Conservation (phyloP, 140 eudicot genomes). For the Erigeron philadelphicus region DNA sequence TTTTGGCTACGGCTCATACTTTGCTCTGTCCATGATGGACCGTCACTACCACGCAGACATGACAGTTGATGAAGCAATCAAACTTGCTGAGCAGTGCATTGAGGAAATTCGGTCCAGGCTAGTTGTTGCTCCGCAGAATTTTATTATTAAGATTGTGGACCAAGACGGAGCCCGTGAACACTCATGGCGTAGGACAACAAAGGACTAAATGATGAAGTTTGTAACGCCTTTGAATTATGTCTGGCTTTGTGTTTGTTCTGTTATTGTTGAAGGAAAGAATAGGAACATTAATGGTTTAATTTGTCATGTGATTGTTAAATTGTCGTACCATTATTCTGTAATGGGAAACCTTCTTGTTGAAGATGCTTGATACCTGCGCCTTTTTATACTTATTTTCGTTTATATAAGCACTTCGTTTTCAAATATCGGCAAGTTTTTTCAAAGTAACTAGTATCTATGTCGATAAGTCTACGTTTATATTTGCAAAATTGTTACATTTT, state of each 20-base stretch:
- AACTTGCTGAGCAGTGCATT: slow-evolving; percentile 79
- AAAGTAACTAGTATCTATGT: too few species aligned
- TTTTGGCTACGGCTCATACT: slow-evolving; percentile 93
- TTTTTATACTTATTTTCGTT: too few species aligned
- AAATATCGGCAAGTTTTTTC: too few species aligned
- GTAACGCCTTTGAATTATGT: slow-evolving; percentile 21
- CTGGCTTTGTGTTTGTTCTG: slow-evolving; percentile 2
- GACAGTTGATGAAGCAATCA: slow-evolving; percentile 90
- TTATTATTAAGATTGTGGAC: slow-evolving; percentile 91
- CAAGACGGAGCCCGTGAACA: slow-evolving; percentile 82
- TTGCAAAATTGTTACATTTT: too few species aligned
- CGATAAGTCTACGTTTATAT: too few species aligned
- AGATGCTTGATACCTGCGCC: too few species aligned
- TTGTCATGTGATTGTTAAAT: too few species aligned
- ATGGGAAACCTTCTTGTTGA: too few species aligned
- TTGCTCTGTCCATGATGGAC: slow-evolving; percentile 95
- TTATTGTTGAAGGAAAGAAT: not conserved
- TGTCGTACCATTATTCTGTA: too few species aligned
- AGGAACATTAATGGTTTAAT: too few species aligned
- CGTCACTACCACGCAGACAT: slow-evolving; percentile 76
- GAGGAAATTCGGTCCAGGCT: slow-evolving; percentile 78
- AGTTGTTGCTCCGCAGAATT: slow-evolving; percentile 95
- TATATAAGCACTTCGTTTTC: too few species aligned
- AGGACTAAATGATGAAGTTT: slow-evolving; percentile 31
- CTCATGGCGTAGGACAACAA: slow-evolving; percentile 83